phyloP scores from a whole-genome alignment of 2,329 filamentous ascomycete species.

The Neurospora sp. region DNA sequence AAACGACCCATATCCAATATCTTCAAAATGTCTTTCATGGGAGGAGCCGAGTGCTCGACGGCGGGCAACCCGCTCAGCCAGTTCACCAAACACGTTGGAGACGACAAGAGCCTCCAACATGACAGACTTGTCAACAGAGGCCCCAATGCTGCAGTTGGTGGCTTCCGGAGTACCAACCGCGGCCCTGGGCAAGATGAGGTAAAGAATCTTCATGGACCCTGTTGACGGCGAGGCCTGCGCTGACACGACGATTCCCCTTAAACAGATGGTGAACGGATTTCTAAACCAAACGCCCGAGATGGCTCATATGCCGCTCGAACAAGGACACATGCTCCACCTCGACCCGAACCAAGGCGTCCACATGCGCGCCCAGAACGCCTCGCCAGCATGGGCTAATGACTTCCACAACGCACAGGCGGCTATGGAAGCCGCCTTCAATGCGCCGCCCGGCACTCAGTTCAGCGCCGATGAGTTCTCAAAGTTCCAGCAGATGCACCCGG shows the following conservation, averaged over 20 bases:
- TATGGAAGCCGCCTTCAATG: constrained; percentile 63
- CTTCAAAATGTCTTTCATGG: constrained; percentile 76
- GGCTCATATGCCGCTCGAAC: constrained; percentile 43
- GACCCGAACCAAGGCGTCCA: constrained; percentile 39
- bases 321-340: constrained; percentile 32
- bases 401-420: constrained; percentile 52
- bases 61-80: constrained; percentile 92
- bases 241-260: neutral
- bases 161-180: constrained; percentile 64
- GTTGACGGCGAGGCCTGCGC: neutral
- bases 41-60: constrained; percentile 92
- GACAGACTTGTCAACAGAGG: constrained; percentile 74
- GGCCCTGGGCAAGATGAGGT: constrained; percentile 67
- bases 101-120: constrained; percentile 89
- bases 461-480: constrained; percentile 76
- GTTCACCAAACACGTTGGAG: constrained; percentile 93
- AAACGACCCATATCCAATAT: neutral
- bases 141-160: constrained; percentile 59
- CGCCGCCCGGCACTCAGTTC: constrained; percentile 51
- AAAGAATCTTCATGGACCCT: constrained; percentile 7
- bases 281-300: constrained; percentile 64
- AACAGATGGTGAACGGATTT: constrained; percentile 89
- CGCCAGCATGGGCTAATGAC: constrained; percentile 44
- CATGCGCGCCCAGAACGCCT: constrained; percentile 42
- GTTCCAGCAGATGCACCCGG: constrained; percentile 66